Evolutionary conservation across 768 basidiomycete genomes (phyloP), one percentile per base, ranked within the genome.

Genomic region (Mycena sanguinolenta): DNA sequence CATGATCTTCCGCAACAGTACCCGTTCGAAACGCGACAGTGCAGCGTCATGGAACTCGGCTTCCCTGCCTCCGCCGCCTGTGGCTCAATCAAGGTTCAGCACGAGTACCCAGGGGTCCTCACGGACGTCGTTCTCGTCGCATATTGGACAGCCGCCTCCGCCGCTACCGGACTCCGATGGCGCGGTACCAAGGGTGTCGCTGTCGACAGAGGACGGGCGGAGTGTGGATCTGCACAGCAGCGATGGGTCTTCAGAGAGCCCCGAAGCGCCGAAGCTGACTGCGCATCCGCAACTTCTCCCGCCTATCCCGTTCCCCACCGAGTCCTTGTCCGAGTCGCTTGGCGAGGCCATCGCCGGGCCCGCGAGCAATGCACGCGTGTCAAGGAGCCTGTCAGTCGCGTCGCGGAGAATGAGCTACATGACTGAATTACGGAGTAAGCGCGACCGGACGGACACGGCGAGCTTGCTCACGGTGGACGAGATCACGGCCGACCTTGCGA

Each of bases 391-490:
- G 21, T 87, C 89, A n/a, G 79, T 84, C 58, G 76, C 87, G 62
- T 88, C 88, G 19, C 83, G 82, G 58, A 90, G 95, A 6, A 87
- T 91, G 84, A 95, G 94, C 77, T 92, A 90, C 78, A 92, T 94
- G 83, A 92, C 91, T 1, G 94, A 95, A 76, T 79, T 95, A 65
- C 85, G 94, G 69, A 93, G 90, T 79, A 94, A 91, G 78, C 90
- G 93, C 25, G 95, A 98, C 75, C 85, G 88, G 44, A 94, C 93
- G 0, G 96, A 97, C 76, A 95, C 95, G 10, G 95, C 95, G 5
- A 96, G 94, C 74, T 82, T 98, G 75, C 87, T 98, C 80, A 99
- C 97, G 0, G 95, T 99, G 27, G 97, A 99, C 76, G 96, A 99
- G 81, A 98, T 99, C 75, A 98, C 98, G 0, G 96, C 95, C 13